Conservation (phyloP, 2,329 filamentous ascomycete species). For the Trichoderma sp. region DNA sequence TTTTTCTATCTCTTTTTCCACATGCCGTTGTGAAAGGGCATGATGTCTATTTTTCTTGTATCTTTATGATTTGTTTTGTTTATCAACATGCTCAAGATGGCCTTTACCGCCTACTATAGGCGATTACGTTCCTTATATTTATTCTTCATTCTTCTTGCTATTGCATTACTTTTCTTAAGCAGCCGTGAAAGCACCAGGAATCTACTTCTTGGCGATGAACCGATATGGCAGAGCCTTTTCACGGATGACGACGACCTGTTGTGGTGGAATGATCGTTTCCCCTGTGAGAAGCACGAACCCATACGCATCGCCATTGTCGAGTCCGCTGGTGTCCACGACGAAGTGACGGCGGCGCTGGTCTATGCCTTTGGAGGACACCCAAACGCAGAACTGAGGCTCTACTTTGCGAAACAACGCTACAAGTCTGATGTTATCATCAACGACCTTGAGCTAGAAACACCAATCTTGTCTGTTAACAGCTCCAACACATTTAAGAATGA, state of each 20-base stretch:
- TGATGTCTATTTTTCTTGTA: slow-evolving; percentile 13
- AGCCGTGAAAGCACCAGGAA: slow-evolving; percentile 8
- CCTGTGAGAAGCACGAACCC: slow-evolving; percentile 16
- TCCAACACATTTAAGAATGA: slow-evolving; percentile 16
- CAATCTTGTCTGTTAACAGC: slow-evolving; percentile 14
- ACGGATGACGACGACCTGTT: slow-evolving; percentile 3
- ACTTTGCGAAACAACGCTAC: slow-evolving; percentile 15
- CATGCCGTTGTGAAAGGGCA: slow-evolving; percentile 4
- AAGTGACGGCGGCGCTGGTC: slow-evolving; percentile 20
- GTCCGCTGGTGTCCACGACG: slow-evolving; percentile 18
- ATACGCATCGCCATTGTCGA: slow-evolving; percentile 21
- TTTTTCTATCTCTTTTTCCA: not conserved
- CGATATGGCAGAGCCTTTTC: slow-evolving; percentile 12
- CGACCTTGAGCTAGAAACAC: slow-evolving; percentile 11
- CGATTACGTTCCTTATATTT: slow-evolving; percentile 19
- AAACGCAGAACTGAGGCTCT: slow-evolving; percentile 15
- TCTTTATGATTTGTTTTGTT: slow-evolving; percentile 14
- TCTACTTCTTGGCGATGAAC: not conserved
- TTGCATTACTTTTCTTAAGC: slow-evolving; percentile 21
- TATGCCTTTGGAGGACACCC: slow-evolving; percentile 22
- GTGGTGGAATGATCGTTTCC: slow-evolving; percentile 18
- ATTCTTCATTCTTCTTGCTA: slow-evolving; percentile 17
- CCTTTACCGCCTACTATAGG: slow-evolving; percentile 17
- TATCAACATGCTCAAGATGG: slow-evolving; percentile 18
- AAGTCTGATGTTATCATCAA: slow-evolving; percentile 20